Evolutionary conservation across 2,329 filamentous ascomycete genomes (phyloP), one percentile per base, ranked within the genome.

Genomic region (Hymenoscyphus repandus): DNA sequence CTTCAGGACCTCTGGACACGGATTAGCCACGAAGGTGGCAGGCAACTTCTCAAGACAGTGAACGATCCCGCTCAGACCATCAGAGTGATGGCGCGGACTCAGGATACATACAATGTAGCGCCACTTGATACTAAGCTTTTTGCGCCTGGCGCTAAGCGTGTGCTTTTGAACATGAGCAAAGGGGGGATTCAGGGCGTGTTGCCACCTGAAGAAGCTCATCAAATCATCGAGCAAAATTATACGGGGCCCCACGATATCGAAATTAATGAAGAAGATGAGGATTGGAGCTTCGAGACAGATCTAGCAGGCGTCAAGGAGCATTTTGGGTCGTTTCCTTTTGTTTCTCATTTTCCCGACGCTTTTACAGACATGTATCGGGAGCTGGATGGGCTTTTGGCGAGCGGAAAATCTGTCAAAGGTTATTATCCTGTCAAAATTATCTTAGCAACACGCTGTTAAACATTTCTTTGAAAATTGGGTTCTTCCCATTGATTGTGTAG

Each of bases 41-140:
- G 34, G 3, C 4, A 5, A 17, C 10, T 37, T 4, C 11, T 37
- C 4, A 37, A 37, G 34, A 4, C 4, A 3, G 12, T 9, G 11
- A 9, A 37, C 12, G 4, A 37, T 3, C 47, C 47, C 13, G 47
- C 42, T 13, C 22, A 17, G 36, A 46, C 33, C 12, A 47, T 20
- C 41, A 13, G 13, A 18, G 27, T 50, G 27, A 50, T 50, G 47
- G 34, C 27, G 30, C 33, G 20, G 34, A 43, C 47, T 5, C 32
- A 46, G 20, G 53, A 36, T 15, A 5, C 5, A 5, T 54, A 32
- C 64, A 60, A 36, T 56, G 64, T 41, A 60, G 58, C 22, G 51
- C 62, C 10, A 34, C 50, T 5, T 70, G 68, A 45, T n/a, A 5
- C 20, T 52, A 55, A 66, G 36, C 70, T 69, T 53, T 53, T 66